Conservation (phyloP, 2,329 filamentous ascomycete genomes). For the Rhytidhysteron rufulum region DNA sequence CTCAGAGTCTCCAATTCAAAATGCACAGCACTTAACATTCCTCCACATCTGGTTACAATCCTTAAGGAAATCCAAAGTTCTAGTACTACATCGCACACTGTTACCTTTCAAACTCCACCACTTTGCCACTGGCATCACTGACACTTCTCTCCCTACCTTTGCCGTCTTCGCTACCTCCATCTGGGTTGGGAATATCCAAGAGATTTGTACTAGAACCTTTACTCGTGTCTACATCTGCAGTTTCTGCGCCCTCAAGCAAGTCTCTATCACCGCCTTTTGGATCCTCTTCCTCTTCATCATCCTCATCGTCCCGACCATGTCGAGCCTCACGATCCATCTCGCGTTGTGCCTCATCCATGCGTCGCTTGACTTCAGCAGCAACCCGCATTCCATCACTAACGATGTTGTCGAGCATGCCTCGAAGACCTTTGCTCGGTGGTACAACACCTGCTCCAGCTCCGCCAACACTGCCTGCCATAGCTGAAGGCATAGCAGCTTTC, state of each 20-base stretch:
- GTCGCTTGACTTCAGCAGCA: conserved; percentile 81
- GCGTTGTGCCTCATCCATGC: conserved; percentile 93
- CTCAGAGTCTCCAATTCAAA: too few species aligned
- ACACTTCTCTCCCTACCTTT: conserved; percentile 25
- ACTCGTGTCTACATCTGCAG: conserved; percentile 37
- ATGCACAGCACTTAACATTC: too few species aligned
- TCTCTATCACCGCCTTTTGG: conserved; percentile 38
- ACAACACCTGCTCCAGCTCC: conserved; percentile 50
- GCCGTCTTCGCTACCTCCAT: conserved; percentile 8
- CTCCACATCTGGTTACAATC: too few species aligned
- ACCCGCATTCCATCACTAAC: conserved; percentile 97
- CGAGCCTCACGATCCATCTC: conserved; percentile 76
- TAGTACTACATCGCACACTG: neutral
- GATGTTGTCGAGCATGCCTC: conserved; percentile 94
- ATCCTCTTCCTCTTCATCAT: conserved; percentile 64
- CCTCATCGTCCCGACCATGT: conserved; percentile 53
- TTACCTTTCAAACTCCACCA: conserved; percentile 37
- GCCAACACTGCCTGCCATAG: conserved; percentile 39
- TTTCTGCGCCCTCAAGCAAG: conserved; percentile 49
- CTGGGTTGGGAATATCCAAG: conserved; percentile 10
- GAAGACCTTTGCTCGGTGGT: conserved; percentile 68
- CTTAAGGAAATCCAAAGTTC: too few species aligned
- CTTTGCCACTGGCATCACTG: conserved; percentile 32
- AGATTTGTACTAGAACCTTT: conserved; percentile 16
- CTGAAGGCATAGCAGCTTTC: conserved; percentile 39